phyloP scores from a whole-genome alignment of 225 moss, liverwort and hornwort species.

The Pleurozium schreberi region DNA sequence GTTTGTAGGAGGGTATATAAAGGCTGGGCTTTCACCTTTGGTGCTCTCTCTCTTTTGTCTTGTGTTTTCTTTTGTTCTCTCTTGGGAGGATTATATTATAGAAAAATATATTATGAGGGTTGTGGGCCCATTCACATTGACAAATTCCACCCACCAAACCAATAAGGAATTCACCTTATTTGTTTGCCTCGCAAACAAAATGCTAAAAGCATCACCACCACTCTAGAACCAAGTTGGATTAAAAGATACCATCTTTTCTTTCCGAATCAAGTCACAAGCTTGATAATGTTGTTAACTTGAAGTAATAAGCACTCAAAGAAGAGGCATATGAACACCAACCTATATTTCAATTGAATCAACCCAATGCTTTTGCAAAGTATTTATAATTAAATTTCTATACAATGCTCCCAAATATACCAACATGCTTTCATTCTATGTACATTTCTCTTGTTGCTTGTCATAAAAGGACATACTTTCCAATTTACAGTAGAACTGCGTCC shows the following conservation, averaged over 20 bases:
- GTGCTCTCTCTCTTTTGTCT: no score
- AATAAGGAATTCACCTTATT: not conserved
- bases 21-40: no score
- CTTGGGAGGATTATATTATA: no score
- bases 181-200: accelerated
- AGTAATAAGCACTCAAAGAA: not conserved
- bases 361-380: not conserved
- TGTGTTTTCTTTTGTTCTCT: no score
- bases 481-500: no score
- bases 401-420: not conserved
- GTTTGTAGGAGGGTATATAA: no score
- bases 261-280: not conserved
- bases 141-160: not conserved
- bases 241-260: not conserved
- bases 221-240: not conserved
- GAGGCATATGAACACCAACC: not conserved
- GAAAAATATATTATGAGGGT: no score
- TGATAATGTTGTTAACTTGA: not conserved
- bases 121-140: not conserved
- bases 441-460: no score
- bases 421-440: not conserved
- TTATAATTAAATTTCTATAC: not conserved
- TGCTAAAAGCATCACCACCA: not conserved
- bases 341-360: not conserved
- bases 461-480: not conserved